phyloP scores from a whole-genome alignment of 1,284 basidiomycete genomes.

The Apiotrichum laibachii region DNA sequence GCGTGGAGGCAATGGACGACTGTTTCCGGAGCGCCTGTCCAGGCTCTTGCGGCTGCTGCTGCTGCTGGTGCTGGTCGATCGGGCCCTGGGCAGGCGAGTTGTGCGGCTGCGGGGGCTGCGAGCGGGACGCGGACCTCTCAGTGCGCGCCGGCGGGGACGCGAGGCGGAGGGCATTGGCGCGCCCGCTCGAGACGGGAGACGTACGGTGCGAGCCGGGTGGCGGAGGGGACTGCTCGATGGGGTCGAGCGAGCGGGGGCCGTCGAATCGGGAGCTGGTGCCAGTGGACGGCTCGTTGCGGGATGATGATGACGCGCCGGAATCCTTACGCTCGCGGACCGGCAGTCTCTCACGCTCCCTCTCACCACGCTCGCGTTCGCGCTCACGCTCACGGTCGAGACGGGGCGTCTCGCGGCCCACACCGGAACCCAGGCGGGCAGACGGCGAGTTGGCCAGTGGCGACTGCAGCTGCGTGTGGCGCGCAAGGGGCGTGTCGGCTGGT shows the following conservation, averaged over 20 bases:
- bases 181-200: neutral
- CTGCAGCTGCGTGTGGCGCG: neutral
- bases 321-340: slow-evolving; percentile 1
- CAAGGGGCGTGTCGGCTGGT: slow-evolving; percentile 2
- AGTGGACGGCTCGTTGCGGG: neutral
- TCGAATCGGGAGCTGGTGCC: slow-evolving; percentile 5
- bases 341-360: neutral
- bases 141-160: neutral
- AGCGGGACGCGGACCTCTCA: neutral
- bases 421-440: neutral
- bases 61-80: neutral
- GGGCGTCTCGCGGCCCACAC: neutral
- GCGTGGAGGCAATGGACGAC: slow-evolving; percentile 8
- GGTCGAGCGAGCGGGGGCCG: slow-evolving; percentile 11
- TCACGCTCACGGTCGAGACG: neutral
- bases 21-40: slow-evolving; percentile 11
- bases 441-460: slow-evolving; percentile 1
- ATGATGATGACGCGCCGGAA: neutral
- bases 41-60: slow-evolving; percentile 1
- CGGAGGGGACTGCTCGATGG: slow-evolving; percentile 23
- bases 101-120: neutral
- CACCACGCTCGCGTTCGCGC: too few species aligned
- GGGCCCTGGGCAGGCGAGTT: neutral
- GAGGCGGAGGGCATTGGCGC: neutral
- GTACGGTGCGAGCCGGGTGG: neutral